phyloP scores from a whole-genome alignment of 2,329 filamentous ascomycete genomes.

The Epichloe aotearoae region DNA sequence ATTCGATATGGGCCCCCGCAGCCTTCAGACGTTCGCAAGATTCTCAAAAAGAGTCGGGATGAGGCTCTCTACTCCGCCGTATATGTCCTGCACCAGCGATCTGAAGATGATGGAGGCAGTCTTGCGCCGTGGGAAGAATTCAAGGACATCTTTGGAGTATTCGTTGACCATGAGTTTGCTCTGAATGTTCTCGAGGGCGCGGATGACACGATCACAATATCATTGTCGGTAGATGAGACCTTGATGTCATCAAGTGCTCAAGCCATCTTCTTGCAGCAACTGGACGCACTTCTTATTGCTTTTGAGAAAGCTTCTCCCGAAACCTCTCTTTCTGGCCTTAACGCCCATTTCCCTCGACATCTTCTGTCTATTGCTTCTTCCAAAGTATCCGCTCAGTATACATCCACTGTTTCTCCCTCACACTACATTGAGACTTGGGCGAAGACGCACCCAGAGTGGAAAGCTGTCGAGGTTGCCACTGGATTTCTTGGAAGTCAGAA shows the following conservation, averaged over 20 bases:
- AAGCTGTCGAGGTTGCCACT: constrained; percentile 38
- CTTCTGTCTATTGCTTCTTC: not conserved
- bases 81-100: constrained; percentile 13
- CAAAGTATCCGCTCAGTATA: not conserved
- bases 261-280: not conserved
- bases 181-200: constrained; percentile 21
- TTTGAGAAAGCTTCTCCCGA: not conserved
- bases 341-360: not conserved
- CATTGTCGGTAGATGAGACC: not conserved
- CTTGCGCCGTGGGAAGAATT: not conserved
- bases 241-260: not conserved
- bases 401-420: not conserved
- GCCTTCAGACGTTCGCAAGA: constrained; percentile 12
- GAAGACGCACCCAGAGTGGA: constrained; percentile 29
- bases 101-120: not conserved
- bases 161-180: constrained; percentile 27
- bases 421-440: not conserved
- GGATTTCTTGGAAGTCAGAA: constrained; percentile 11
- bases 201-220: not conserved
- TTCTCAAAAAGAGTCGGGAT: constrained; percentile 10
- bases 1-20: constrained; percentile 3
- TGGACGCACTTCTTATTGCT: not conserved
- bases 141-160: constrained; percentile 12
- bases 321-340: not conserved
- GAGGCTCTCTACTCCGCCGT: constrained; percentile 12